Evolutionary conservation across 495 filamentous ascomycete species (phyloP).

Genomic region (Durotheca rogersii): DNA sequence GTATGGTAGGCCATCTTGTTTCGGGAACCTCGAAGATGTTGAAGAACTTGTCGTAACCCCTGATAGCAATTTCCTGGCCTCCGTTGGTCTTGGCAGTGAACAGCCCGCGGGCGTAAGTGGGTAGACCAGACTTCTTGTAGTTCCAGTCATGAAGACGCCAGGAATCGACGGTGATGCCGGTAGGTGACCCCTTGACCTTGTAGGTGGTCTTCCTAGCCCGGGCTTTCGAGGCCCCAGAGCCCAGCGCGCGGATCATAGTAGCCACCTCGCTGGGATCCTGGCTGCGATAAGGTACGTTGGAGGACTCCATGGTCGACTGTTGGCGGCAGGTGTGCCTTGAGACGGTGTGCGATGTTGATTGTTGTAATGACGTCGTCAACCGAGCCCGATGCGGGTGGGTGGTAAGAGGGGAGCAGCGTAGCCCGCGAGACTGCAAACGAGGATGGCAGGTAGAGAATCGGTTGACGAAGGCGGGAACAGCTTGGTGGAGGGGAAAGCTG

Average conservation of each 20-base stretch:
- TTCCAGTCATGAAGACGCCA: constrained; percentile 95
- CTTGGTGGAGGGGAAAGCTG: not conserved
- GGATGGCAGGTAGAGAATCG: not conserved
- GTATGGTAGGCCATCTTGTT: constrained; percentile 81
- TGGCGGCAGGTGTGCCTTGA: not conserved
- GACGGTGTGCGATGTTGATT: not conserved
- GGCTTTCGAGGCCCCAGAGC: constrained; percentile 48
- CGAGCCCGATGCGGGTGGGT: not conserved
- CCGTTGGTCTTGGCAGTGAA: constrained; percentile 72
- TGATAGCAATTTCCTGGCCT: constrained; percentile 72
- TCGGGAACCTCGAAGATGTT: constrained; percentile 76
- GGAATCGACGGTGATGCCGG: constrained; percentile 70
- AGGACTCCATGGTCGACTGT: constrained; percentile 20
- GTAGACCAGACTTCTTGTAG: constrained; percentile 81
- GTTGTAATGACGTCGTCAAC: not conserved
- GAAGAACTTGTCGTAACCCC: constrained; percentile 99
- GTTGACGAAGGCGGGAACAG: not conserved
- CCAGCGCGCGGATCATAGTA: constrained; percentile 58
- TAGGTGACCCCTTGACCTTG: constrained; percentile 56
- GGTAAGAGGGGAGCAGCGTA: not conserved
- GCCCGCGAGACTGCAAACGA: not conserved
- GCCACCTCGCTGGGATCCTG: constrained; percentile 67
- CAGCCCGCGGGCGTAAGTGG: constrained; percentile 87
- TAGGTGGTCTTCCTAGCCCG: constrained; percentile 75
- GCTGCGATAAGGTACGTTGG: constrained; percentile 52